phyloP scores from a whole-genome alignment of 2,329 filamentous ascomycete genomes.

The Chrysosphaeria jannelii region DNA sequence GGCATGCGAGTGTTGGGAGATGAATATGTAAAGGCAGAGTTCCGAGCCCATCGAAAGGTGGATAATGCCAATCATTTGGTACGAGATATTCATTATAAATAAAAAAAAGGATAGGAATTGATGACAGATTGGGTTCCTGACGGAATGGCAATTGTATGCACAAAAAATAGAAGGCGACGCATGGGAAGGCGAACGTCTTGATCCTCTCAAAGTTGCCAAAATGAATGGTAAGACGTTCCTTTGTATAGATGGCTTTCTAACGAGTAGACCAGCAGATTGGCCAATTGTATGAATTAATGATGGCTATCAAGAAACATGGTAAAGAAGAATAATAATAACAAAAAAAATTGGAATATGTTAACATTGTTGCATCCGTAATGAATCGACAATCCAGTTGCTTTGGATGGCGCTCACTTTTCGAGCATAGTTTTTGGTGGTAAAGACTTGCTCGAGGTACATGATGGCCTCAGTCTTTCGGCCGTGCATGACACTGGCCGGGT shows the following conservation, averaged over 20 bases:
- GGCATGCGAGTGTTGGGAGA: constrained; percentile 67
- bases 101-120: background rate
- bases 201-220: constrained; percentile 59
- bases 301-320: constrained; percentile 28
- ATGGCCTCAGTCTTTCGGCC: constrained; percentile 33
- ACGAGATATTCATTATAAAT: constrained; percentile 8
- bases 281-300: constrained; percentile 85
- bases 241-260: constrained; percentile 1
- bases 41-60: constrained; percentile 49
- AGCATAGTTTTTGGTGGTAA: constrained; percentile 33
- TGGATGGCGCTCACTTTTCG: constrained; percentile 33
- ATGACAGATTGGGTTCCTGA: constrained; percentile 69
- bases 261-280: constrained; percentile 60
- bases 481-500: constrained; percentile 30
- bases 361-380: constrained; percentile 9
- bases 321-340: constrained; percentile 1
- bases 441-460: constrained; percentile 38
- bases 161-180: constrained; percentile 68
- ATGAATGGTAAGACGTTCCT: constrained; percentile 61
- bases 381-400: constrained; percentile 25
- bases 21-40: constrained; percentile 79
- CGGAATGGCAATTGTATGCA: constrained; percentile 87
- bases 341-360: background rate
- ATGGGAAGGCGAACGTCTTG: constrained; percentile 65
- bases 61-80: constrained; percentile 87